phyloP scores from a whole-genome alignment of 2,329 filamentous ascomycete genomes.

The Orbilia oligospora region DNA sequence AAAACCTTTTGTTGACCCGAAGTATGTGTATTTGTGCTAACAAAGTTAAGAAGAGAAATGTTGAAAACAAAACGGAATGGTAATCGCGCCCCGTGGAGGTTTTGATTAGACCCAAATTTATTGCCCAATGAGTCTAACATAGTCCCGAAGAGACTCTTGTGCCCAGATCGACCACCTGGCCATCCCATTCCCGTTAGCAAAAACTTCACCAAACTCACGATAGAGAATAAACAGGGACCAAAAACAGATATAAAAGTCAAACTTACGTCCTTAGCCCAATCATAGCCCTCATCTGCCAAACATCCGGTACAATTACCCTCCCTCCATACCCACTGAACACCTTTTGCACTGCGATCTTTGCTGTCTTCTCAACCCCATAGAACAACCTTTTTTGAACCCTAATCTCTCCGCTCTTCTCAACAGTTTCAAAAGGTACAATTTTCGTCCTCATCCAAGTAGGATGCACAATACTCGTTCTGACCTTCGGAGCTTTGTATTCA shows the following conservation, averaged over 20 bases:
- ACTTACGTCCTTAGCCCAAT: constrained; percentile 45
- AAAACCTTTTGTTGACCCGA: too few species aligned
- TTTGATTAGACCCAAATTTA: too few species aligned
- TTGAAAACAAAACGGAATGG: too few species aligned
- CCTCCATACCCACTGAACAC: constrained; percentile 48
- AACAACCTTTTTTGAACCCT: constrained; percentile 35
- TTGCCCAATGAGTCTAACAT: constrained; percentile 24
- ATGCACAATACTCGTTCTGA: constrained; percentile 76
- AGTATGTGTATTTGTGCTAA: too few species aligned
- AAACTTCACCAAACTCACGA: neutral
- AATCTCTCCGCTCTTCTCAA: constrained; percentile 22
- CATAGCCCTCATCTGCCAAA: constrained; percentile 23
- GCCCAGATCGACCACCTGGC: constrained; percentile 36
- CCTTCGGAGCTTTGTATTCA: constrained; percentile 74
- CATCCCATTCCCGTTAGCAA: neutral
- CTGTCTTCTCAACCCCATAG: constrained; percentile 33
- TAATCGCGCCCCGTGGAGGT: too few species aligned
- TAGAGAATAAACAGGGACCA: neutral
- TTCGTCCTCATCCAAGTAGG: constrained; percentile 75
- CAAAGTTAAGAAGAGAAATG: too few species aligned
- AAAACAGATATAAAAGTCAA: neutral
- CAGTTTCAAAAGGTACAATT: constrained; percentile 36
- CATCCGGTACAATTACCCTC: constrained; percentile 45
- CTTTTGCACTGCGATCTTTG: constrained; percentile 22
- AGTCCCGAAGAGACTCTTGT: constrained; percentile 33